Base-by-base conservation (phyloP, 345 rosid species). In the Ceriops tagal region DNA sequence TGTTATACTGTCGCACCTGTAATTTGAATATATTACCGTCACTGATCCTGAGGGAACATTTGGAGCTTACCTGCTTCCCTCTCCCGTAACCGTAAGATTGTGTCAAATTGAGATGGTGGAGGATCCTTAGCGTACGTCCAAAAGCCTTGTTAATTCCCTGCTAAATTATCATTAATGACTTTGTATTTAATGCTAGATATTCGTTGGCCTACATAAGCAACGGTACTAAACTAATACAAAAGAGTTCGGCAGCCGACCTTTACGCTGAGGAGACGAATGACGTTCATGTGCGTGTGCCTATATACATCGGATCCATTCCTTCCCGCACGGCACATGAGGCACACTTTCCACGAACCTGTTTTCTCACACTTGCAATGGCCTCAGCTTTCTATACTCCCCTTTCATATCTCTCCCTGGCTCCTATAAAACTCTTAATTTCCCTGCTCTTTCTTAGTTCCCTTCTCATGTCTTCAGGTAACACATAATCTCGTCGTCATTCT, bases 381-480 rank as follows among this genome's bases (percentile, higher is more conserved):
- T 56, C 59, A 4, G 31, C 19, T 16, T 22, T 22, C 30, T 11
- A 10, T 22, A 5, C 59, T 24, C 6, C 30, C 59, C 31, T 13
- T 27, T 67, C 65, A 1, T 4, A 49, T 19, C 18, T n/a, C 31
- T 2, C 68, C 2, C 62, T 68, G 77, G 47, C 59, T 62, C 34
- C 19, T 10, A 7, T 46, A 55, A 52, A 62, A 8, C 21, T 20
- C 5, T 26, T n/a, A 27, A 15, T 55, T 34, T 20, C 63, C 27
- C 24, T 15, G 10, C 18, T 62, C 65, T 22, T 59, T 21, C 35
- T 74, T 6, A 32, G 24, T 18, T 16, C 22, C 37, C 58, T 62
- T 26, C 31, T 73, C 62, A n/a, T 21, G 18, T n/a, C 2, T 56
- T 26, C 69, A 57, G 75, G 75, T 71, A 57, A 28, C 20, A 26